Conservation (phyloP, 2,329 filamentous ascomycete genomes). For the Trematosphaeria pertusa region DNA sequence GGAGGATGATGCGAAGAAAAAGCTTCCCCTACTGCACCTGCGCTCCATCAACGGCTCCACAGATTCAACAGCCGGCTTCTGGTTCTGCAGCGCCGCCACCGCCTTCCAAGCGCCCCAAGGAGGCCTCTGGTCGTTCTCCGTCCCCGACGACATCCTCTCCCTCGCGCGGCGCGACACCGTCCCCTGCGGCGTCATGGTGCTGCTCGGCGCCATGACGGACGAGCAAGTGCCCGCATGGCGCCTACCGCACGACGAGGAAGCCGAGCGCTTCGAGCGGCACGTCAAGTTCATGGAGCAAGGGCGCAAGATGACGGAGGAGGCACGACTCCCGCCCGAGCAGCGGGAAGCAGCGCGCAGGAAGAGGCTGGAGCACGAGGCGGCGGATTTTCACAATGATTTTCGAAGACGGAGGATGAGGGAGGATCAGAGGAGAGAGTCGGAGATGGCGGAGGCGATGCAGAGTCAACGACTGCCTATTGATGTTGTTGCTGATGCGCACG, state of each 20-base stretch:
- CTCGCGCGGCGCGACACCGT: slow-evolving; percentile 62
- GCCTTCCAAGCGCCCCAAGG: slow-evolving; percentile 62
- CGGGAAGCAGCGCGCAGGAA: slow-evolving; percentile 23
- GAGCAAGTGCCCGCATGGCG: slow-evolving; percentile 64
- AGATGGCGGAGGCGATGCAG: slow-evolving; percentile 28
- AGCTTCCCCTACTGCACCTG: slow-evolving; percentile 24
- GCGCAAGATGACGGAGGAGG: slow-evolving; percentile 24
- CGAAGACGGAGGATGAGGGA: slow-evolving; percentile 17
- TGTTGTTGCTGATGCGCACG: slow-evolving; percentile 24
- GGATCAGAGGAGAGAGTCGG: slow-evolving; percentile 23
- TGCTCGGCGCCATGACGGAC: slow-evolving; percentile 59
- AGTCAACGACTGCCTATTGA: slow-evolving; percentile 26
- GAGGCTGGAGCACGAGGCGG: slow-evolving; percentile 19
- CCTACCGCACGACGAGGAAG: slow-evolving; percentile 30
- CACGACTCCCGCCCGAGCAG: slow-evolving; percentile 23
- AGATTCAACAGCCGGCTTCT: slow-evolving; percentile 51
- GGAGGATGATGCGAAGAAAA: slow-evolving; percentile 18
- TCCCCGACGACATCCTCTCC: slow-evolving; percentile 59
- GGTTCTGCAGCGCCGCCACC: slow-evolving; percentile 65
- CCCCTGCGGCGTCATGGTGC: slow-evolving; percentile 66
- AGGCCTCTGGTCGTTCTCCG: slow-evolving; percentile 67
- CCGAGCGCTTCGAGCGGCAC: slow-evolving; percentile 26
- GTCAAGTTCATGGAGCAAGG: slow-evolving; percentile 25
- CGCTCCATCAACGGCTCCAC: slow-evolving; percentile 7
- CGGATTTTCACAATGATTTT: slow-evolving; percentile 28